A percentile compares a stretch with the other conserved stretches of the same genome.
These are phyloP conservation scores for Aspergillus ellipticus DNA, from an alignment of 495 filamentous ascomycete genomes.

Conservation along the genomic window DNA sequence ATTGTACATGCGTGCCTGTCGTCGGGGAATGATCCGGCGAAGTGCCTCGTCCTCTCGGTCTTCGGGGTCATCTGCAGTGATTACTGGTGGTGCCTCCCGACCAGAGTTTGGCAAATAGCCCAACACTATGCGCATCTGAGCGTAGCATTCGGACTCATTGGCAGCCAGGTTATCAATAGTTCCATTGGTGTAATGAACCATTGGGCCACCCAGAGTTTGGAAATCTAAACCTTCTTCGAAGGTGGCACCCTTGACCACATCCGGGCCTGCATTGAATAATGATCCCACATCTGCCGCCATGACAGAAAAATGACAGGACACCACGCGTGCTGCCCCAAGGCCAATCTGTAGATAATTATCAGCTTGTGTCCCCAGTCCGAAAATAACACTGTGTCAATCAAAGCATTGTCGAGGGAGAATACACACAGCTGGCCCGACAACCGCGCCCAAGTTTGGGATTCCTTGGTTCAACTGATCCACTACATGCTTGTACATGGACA, in stretches of 20 bases:
- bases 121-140: slow-evolving; percentile 54
- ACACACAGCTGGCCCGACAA: slow-evolving; percentile 54
- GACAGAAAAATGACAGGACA: slow-evolving; percentile 60
- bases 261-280: slow-evolving; percentile 61
- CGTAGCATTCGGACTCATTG: slow-evolving; percentile 57
- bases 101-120: slow-evolving; percentile 56
- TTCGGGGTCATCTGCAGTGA: slow-evolving; percentile 43
- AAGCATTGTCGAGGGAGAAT: neutral
- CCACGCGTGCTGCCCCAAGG: slow-evolving; percentile 57
- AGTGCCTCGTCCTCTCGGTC: slow-evolving; percentile 45
- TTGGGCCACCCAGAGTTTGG: slow-evolving; percentile 52
- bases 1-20: slow-evolving; percentile 58
- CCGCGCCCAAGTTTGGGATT: slow-evolving; percentile 60
- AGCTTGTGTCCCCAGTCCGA: neutral
- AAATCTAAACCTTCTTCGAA: slow-evolving; percentile 58
- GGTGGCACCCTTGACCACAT: slow-evolving; percentile 58
- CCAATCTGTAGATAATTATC: slow-evolving; percentile 41
- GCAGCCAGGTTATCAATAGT: slow-evolving; percentile 62
- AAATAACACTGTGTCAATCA: slow-evolving; percentile 3
- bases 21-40: slow-evolving; percentile 54
- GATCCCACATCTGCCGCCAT: slow-evolving; percentile 61
- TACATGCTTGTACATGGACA: slow-evolving; percentile 46
- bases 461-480: slow-evolving; percentile 57
- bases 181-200: slow-evolving; percentile 61
- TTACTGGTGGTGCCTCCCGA: slow-evolving; percentile 46